phyloP scores from a whole-genome alignment of 225 moss, liverwort and hornwort species.

The Bryum argenteum region DNA sequence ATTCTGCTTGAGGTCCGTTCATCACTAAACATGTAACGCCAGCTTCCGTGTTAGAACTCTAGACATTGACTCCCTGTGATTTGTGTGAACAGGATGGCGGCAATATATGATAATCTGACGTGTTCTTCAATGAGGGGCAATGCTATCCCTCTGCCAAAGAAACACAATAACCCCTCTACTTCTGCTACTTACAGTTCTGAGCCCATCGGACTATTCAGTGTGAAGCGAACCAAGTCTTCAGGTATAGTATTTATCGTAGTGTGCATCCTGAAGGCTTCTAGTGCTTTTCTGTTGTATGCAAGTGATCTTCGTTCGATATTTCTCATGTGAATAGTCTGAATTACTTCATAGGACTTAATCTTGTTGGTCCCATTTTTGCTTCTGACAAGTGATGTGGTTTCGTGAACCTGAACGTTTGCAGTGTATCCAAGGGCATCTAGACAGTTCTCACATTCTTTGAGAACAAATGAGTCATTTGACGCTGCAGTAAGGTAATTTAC shows the following conservation, averaged over 20 bases:
- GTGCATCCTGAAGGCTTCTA: conserved; percentile 7
- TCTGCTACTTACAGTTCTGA: conserved; percentile 31
- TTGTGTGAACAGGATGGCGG: conserved; percentile 37
- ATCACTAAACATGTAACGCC: neutral
- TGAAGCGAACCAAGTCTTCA: conserved; percentile 34
- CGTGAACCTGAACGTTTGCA: conserved; percentile 23
- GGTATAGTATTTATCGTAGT: conserved; percentile 24
- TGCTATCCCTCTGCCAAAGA: conserved; percentile 19
- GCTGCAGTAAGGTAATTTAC: conserved; percentile 35
- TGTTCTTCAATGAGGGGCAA: conserved; percentile 27
- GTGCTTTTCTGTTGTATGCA: neutral
- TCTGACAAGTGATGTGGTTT: conserved; percentile 6
- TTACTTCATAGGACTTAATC: neutral
- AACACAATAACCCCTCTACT: conserved; percentile 20
- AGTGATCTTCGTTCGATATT: conserved; percentile 1
- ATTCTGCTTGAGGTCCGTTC: neutral
- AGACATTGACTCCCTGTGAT: conserved; percentile 13
- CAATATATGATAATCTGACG: conserved; percentile 30
- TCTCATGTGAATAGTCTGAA: neutral
- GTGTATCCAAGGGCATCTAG: conserved; percentile 25
- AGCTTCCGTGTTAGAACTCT: neutral
- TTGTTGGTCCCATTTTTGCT: conserved; percentile 9
- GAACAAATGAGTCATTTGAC: conserved; percentile 30
- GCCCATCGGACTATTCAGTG: conserved; percentile 30
- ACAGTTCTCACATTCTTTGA: conserved; percentile 34